A percentile compares a stretch with the other conserved stretches of the same genome.
phyloP scores from a whole-genome alignment of 139 green algal species.

The Chlorella vulgaris region DNA sequence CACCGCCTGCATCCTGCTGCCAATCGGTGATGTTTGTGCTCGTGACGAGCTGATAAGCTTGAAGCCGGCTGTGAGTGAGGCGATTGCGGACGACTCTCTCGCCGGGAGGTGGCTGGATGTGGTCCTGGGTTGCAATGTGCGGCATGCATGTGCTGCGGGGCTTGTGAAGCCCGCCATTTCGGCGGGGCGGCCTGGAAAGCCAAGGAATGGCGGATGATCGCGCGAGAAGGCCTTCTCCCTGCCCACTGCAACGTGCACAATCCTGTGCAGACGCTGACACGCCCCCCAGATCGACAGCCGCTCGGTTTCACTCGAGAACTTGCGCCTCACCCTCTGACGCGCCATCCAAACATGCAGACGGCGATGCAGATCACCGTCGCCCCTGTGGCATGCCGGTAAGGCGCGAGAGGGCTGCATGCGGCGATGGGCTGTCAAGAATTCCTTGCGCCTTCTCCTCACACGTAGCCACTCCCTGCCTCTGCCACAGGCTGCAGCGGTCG shows the following conservation, averaged over 20 bases:
- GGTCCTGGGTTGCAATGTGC: not conserved
- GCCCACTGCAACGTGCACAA: not conserved
- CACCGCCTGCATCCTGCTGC: not conserved
- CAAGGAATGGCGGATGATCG: not conserved
- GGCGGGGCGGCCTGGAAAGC: not conserved
- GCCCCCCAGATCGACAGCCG: too few relatives aligned
- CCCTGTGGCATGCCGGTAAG: constrained; percentile 16
- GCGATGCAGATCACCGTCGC: not conserved
- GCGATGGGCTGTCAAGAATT: too few relatives aligned
- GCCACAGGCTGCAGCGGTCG: not conserved
- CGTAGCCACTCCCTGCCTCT: not conserved
- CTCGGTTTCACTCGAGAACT: too few relatives aligned
- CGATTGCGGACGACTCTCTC: too few relatives aligned
- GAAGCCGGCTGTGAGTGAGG: too few relatives aligned
- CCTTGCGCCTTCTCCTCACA: not conserved
- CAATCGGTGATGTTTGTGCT: too few relatives aligned
- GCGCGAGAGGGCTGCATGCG: not conserved
- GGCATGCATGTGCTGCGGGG: not conserved
- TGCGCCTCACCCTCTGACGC: too few relatives aligned
- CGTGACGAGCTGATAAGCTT: too few relatives aligned
- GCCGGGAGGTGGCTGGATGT: not conserved
- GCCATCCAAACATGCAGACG: constrained; percentile 26
- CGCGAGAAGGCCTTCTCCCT: not conserved
- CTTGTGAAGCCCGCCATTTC: not conserved
- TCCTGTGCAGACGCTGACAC: too few relatives aligned